phyloP scores from a whole-genome alignment of 305 asterid species.

The Fraxinus dipetala region DNA sequence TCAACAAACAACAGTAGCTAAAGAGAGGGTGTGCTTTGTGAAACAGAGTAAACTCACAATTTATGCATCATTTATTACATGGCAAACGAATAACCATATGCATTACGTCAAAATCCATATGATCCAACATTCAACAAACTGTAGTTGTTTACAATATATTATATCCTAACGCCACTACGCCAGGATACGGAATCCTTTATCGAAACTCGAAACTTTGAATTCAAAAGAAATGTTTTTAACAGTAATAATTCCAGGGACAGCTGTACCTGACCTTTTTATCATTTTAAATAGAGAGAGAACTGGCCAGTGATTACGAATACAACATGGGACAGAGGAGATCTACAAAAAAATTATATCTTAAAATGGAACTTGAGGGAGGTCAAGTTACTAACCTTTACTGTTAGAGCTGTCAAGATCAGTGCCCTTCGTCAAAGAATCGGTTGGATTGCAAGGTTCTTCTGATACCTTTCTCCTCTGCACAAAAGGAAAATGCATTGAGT shows the following conservation, averaged over 20 bases:
- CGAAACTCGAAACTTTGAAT: neutral
- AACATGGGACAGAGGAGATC: neutral
- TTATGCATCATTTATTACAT: neutral
- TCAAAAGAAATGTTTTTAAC: neutral
- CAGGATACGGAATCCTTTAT: neutral
- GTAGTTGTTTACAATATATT: neutral
- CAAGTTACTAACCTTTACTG: conserved; percentile 38
- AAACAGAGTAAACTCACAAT: neutral
- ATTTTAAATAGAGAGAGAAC: neutral
- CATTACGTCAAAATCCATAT: neutral
- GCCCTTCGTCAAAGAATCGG: conserved; percentile 36
- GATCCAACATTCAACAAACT: neutral
- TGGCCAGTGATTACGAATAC: neutral
- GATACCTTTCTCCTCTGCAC: conserved; percentile 49
- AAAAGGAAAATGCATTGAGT: conserved; percentile 3
- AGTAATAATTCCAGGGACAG: neutral
- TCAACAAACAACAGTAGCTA: neutral
- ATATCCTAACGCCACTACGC: neutral
- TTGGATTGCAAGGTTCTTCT: conserved; percentile 43
- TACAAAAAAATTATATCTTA: neutral
- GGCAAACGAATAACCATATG: neutral
- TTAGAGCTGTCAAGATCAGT: conserved; percentile 28
- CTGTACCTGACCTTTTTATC: neutral
- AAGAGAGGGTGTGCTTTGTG: neutral
- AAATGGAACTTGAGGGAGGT: neutral